Base-by-base conservation (phyloP, 805 yeast genomes). In the Lipomyces orientalis region DNA sequence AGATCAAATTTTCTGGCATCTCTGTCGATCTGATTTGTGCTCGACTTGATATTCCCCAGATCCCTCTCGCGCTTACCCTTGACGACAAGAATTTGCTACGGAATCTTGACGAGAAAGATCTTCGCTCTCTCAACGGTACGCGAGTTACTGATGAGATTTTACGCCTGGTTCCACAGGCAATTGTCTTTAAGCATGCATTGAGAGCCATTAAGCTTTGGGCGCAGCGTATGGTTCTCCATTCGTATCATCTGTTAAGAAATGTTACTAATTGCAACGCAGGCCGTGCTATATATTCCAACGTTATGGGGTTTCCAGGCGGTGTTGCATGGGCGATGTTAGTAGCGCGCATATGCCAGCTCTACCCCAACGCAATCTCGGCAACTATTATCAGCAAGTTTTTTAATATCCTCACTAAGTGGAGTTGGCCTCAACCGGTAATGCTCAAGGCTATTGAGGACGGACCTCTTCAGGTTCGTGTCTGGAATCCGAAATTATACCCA, bases 261-360 rank as follows among this genome's bases (percentile, higher is more conserved):
- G 7, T 22, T n/a, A 16, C 54, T 33, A 34, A 34, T n/a, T 37
- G 58, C 10, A n/a, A 8, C 25, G 5, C 14, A 58, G 61, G 56
- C 75, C 84, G 98, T 61, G 98, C 97, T 0, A 86, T 95, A 16
- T 95, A 95, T 79, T 98, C 91, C 6, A 95, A 95, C 76, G 90
- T 95, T 57, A 91, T 90, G 84, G 99, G 99, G 0, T 95, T 94
- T 79, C 99, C 98, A 0, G 99, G 99, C 75, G 99, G 99, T 79
- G 99, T 95, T 60, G 99, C 99, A 0, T 95, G 99, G 99, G 99
- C 99, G 0, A 95, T 95, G 98, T 79, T 95, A 54, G 98, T 93
- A n/a, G 99, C 98, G 1, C 84, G 99, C 74, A 92, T 95, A 35
- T 95, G 99, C 79, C 99, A 95, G 78, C 80, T 95, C 61, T 95